Base-by-base conservation (phyloP, 441 rosid genomes). In the Theobroma grandiflorum region DNA sequence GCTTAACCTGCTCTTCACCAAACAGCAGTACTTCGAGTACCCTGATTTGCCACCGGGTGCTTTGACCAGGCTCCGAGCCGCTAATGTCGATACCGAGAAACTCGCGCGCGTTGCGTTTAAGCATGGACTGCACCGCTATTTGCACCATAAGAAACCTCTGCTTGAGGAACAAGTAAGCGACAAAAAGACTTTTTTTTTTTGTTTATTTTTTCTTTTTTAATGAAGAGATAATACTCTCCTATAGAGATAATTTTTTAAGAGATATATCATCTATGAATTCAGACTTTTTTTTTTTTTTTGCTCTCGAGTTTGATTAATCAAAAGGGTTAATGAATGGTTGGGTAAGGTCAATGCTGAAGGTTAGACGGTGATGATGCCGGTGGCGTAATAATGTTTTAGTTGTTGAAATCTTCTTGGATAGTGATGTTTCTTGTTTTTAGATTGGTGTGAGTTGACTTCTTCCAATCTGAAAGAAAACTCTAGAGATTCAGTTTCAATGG, bases 51-150 rank as follows among this genome's bases (percentile, higher is more conserved):
- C 64, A 0, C 89, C 93, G 0, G 96, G 93, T 2, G 18, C n/a
- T 26, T 50, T 93, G 68, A 93, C 96, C 42, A 80, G 90, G 6
- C 98, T 94, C 77, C 87, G 94, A 6, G 90, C 95, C 0, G 91
- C 88, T 42, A 94, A 94, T 50, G 92, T 94, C 0, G 84, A 91
- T 20, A 85, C 88, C 0, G 97, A 94, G 77, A 94, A 93, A 69
- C 87, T 93, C 15, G 94, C 98, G 0, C 86, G 97, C 1, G 95
- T 85, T 2, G 90, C 95, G 12, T 4, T 89, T 33, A 90, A 72
- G 64, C 92, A 87, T 37, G 87, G 84, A 0, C 68, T 92, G 18
- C 82, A 90, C 31, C 84, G 82, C 0, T 92, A 75, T 66, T 82
- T 94, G 22, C 94, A 93, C 16, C 97, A 94, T 7, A 87, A 76